phyloP scores from a whole-genome alignment of 2,329 filamentous ascomycete genomes.

The Alternaria gansuensis region DNA sequence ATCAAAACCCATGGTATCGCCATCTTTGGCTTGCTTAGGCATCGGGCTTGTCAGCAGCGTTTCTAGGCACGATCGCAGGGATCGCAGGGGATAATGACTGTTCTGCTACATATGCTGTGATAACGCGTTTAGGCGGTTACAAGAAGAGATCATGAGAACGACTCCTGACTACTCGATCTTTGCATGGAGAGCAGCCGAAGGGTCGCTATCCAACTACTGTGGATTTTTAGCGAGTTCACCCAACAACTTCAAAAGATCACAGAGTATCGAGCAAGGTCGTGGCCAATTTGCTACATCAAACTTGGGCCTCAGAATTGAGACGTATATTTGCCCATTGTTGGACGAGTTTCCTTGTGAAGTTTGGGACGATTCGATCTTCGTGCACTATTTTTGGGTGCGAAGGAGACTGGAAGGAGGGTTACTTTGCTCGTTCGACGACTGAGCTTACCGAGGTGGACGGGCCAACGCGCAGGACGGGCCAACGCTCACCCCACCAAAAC shows the following conservation, averaged over 20 bases:
- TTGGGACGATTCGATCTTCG: neutral
- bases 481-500: too few species aligned
- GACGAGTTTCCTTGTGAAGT: too few species aligned
- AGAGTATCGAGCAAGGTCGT: neutral
- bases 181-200: conserved; percentile 7
- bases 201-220: neutral
- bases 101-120: neutral
- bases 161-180: conserved; percentile 15
- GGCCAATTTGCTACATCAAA: neutral
- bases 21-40: too few species aligned
- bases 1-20: too few species aligned
- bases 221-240: conserved; percentile 14
- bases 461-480: too few species aligned
- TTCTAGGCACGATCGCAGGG: too few species aligned
- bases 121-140: conserved; percentile 11
- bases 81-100: too few species aligned
- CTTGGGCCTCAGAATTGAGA: conserved; percentile 1
- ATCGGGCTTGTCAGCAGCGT: too few species aligned
- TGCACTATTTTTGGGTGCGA: neutral
- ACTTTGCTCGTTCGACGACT: conserved; percentile 1
- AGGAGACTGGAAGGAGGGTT: neutral
- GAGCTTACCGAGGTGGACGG: neutral
- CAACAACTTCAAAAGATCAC: conserved; percentile 1
- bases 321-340: neutral
- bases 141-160: conserved; percentile 12